Base-by-base conservation (phyloP, 163 green algal species). In the Trebouxiophyceae sp. region DNA sequence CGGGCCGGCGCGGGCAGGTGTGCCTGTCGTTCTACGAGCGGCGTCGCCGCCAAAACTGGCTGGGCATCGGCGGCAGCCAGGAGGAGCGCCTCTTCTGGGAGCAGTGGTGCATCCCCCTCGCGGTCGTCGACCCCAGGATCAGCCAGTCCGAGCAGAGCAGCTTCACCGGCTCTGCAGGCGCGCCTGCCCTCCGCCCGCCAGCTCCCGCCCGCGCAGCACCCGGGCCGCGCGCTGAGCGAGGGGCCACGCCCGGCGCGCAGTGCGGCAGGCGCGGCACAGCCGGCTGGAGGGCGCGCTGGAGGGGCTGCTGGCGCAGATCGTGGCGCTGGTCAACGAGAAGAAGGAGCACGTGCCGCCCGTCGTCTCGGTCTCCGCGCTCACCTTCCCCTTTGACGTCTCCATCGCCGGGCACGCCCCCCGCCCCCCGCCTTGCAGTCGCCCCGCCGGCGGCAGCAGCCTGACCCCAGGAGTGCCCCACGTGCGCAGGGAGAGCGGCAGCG, bases 281-380 rank as follows among this genome's bases (percentile, higher is more conserved):
- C 66, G 59, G n/a, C 55, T 79, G 39, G 71, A 82, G 44, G 50
- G 56, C 22, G 68, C 72, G 26, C 50, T 91, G 19, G 79, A 89
- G 67, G 75, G 76, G 19, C 67, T 72, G 2, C 46, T 89, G 26
- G 50, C 57, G 0, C 23, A 54, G 16, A 83, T 91, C 12, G 57
- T 89, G 5, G 65, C 62, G 32, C 57, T 39, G 8, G 83, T 93
- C 27, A 93, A 91, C 75, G 83, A 93, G 22, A 85, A 84, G 66
- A 81, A 87, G 16, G 89, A 95, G 59, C 90, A 97, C 80, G 89
- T 97, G 23, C 92, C 92, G 2, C 89, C 92, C 0, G 89, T 97
- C 12, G 77, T 89, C 16, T 88, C 79, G n/a, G 61, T 69, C 4
- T 70, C 80, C 0, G 68, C 84, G 2, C 70, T 89, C 19, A 91